Evolutionary conservation across 495 filamentous ascomycete genomes (phyloP).

Genomic region (Hypoxylon subgilvum): DNA sequence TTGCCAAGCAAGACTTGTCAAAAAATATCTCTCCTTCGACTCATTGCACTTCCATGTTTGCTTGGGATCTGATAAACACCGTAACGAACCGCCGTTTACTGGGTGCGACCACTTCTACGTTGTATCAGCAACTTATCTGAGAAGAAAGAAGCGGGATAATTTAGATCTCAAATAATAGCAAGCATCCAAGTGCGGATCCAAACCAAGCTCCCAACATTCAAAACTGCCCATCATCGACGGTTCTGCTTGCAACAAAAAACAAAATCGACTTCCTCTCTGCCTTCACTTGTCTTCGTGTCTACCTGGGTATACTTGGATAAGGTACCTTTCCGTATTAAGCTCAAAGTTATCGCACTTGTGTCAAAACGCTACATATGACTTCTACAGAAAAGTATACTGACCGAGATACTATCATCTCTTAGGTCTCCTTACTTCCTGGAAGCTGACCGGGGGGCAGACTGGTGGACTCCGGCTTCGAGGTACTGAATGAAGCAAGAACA

Average conservation of each 20-base stretch:
- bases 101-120: conserved; percentile 12
- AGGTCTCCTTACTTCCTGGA: conserved; percentile 12
- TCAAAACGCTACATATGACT: not conserved
- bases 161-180: not conserved
- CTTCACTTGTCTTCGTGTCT: not conserved
- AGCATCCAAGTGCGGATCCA: not conserved
- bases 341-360: not conserved
- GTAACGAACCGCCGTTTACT: conserved; percentile 15
- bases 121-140: conserved; percentile 13
- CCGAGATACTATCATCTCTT: conserved; percentile 6
- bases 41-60: conserved; percentile 24
- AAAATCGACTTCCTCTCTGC: not conserved
- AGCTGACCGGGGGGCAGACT: conserved; percentile 4
- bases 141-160: not conserved
- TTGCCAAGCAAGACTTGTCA: conserved; percentile 19
- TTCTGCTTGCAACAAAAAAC: no score
- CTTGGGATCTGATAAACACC: conserved; percentile 18
- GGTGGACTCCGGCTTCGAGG: conserved; percentile 6
- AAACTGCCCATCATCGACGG: no score
- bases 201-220: not conserved
- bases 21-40: conserved; percentile 2
- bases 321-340: not conserved
- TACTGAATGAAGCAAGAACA: conserved; percentile 29
- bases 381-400: conserved; percentile 9
- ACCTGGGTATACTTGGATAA: no score